phyloP scores from a whole-genome alignment of 257 asterid genomes.

The Ballota nigra region DNA sequence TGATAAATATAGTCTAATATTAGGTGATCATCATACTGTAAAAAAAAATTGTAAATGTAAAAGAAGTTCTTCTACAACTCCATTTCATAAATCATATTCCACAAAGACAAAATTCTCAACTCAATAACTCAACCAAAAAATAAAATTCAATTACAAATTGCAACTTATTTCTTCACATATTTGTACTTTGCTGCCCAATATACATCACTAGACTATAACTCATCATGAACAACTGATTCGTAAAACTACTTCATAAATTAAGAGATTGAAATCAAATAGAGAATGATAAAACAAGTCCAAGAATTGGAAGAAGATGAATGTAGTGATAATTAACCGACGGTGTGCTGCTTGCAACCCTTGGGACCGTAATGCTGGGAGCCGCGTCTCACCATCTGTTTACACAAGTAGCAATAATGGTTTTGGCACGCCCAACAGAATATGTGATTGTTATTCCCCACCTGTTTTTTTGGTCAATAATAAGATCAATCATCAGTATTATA shows the following conservation, averaged over 20 bases:
- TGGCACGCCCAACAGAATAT: constrained; percentile 91
- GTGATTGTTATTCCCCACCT: constrained; percentile 83
- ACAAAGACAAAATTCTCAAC: too few relatives aligned
- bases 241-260: not conserved
- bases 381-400: constrained; percentile 66
- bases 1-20: too few relatives aligned
- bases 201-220: not conserved
- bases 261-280: not conserved
- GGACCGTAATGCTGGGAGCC: constrained; percentile 72
- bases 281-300: not conserved
- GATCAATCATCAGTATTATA: not conserved
- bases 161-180: too few relatives aligned
- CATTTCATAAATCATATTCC: too few relatives aligned
- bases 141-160: too few relatives aligned
- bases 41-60: too few relatives aligned
- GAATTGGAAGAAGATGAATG: not conserved
- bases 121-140: too few relatives aligned
- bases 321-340: constrained; percentile 31
- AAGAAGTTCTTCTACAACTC: too few relatives aligned
- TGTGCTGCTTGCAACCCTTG: constrained; percentile 92
- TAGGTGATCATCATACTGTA: too few relatives aligned
- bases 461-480: not conserved
- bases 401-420: constrained; percentile 79
- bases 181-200: not conserved
- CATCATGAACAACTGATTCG: not conserved